Conservation (phyloP, 306 rosid species). For the Castanospermum australe region DNA sequence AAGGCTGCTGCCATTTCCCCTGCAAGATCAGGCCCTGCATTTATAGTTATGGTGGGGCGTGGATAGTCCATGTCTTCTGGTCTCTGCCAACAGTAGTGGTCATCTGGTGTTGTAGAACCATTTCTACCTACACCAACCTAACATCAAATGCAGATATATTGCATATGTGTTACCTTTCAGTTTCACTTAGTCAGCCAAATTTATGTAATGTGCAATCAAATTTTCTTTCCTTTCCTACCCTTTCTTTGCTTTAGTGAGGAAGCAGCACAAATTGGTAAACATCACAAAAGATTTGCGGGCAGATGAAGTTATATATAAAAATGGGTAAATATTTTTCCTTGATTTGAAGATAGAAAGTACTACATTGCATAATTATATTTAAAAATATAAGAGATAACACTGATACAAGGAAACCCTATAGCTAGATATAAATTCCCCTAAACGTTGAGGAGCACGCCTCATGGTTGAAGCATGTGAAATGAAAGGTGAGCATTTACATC, state of each 20-base stretch:
- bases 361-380: neutral
- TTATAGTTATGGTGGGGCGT: conserved; percentile 29
- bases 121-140: conserved; percentile 56
- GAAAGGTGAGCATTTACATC: no score
- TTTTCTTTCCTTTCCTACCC: neutral
- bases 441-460: no score
- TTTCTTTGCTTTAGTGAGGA: neutral
- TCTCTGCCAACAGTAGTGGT: conserved; percentile 61
- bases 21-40: conserved; percentile 58
- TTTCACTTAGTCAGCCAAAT: neutral
- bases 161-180: neutral
- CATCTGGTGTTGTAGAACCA: conserved; percentile 50
- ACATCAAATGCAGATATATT: neutral
- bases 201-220: neutral
- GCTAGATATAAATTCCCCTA: no score
- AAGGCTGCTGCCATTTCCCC: conserved; percentile 75
- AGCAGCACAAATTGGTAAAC: neutral
- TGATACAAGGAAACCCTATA: no score
- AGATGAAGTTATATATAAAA: neutral
- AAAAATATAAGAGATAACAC: no score
- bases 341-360: neutral
- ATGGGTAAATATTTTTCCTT: neutral
- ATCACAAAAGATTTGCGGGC: neutral
- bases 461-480: no score
- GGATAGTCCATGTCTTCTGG: conserved; percentile 61